Conservation (phyloP, 1,284 basidiomycete genomes). For the Trichosporon sp. region DNA sequence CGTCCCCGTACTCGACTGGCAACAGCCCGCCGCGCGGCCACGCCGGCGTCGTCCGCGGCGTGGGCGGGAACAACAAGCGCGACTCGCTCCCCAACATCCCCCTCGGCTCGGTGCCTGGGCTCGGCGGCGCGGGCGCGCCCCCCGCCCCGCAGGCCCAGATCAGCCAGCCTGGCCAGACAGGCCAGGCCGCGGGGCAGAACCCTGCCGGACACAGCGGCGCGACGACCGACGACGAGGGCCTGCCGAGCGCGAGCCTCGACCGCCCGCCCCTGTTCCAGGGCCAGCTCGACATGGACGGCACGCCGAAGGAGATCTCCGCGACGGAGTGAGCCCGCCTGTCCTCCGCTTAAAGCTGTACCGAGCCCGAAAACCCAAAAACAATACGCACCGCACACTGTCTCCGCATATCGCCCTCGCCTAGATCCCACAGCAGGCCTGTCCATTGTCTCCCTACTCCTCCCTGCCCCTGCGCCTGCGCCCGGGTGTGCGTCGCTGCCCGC, state of each 20-base stretch:
- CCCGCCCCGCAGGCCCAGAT: too few species aligned
- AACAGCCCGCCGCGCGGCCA: background rate
- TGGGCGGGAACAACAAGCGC: background rate
- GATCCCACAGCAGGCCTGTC: background rate
- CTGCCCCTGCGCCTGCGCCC: too few species aligned
- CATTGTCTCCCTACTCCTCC: background rate
- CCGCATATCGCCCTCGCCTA: background rate
- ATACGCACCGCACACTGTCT: background rate
- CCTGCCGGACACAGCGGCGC: background rate
- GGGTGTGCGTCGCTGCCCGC: too few species aligned
- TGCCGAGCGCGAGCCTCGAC: constrained; percentile 14
- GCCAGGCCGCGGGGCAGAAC: background rate
- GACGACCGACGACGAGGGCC: constrained; percentile 2
- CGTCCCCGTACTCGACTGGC: constrained; percentile 9
- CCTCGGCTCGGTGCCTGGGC: background rate
- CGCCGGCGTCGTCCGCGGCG: background rate
- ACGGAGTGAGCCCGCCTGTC: background rate
- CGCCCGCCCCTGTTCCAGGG: constrained; percentile 15
- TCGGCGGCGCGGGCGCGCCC: background rate
- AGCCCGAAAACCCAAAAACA: too few species aligned
- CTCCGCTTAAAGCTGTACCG: too few species aligned
- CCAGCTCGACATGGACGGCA: constrained; percentile 3
- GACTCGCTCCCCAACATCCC: background rate
- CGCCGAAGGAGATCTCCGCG: background rate
- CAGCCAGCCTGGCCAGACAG: background rate